Evolutionary conservation across 441 rosid species (phyloP), one percentile per base, ranked within the genome.

Genomic region (Rhodomyrtus psidioides): DNA sequence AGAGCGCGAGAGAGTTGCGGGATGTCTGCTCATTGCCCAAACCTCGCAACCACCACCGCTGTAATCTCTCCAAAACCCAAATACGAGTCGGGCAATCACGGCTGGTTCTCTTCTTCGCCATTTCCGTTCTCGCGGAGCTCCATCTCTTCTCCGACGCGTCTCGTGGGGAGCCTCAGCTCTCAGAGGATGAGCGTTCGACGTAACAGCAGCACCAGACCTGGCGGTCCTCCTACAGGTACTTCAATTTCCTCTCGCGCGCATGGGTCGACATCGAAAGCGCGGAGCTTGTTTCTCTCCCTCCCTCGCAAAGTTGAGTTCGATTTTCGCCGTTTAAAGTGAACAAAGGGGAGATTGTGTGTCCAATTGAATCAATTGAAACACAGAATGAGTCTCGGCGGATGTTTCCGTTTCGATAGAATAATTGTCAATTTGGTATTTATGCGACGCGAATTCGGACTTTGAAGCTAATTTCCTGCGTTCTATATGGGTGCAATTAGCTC

Each of bases 201-300:
- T 85, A 90, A 88, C 86, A 90, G 91, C 91, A 90, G 89, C 90
- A 83, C 89, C 19, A 26, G 88, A 46, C 89, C 93, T 14, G 90
- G 92, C 28, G 88, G 90, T 81, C 85, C 93, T 83, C 83, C 87
- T 89, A 89, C 93, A 59, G 93, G 94, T 94, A 65, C 82, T 27
- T 84, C 81, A 57, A n/a, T 46, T 24, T 53, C 2, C 56, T 7
- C 26, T 28, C 8, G 39, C 2, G 28, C 59, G 4, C n/a, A n/a
- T 49, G 12, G 17, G 19, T n/a, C 65, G 6, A 10, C n/a, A 34
- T 34, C n/a, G 79, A 34, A 34, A 34, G 79, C 13, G 44, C 26
- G 79, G 4, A 17, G 24, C 26, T 65, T 21, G 79, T 65, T 62
- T 34, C 23, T 10, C 26, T 62, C 44, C 28, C 75, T 65, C 26